phyloP scores from a whole-genome alignment of 148 eudicot species.

The Chenopodium album region DNA sequence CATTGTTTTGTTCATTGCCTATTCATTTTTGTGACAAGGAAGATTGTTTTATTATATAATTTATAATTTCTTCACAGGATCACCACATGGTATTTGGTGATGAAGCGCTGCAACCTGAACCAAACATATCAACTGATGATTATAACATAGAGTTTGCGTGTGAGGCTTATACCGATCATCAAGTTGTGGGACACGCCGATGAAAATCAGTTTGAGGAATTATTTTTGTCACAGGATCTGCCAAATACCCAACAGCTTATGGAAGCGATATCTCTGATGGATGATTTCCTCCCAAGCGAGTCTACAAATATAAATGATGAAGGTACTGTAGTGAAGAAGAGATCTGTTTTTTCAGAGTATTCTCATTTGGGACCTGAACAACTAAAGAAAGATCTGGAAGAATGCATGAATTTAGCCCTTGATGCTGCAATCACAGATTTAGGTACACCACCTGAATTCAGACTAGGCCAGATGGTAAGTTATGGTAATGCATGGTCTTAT shows the following conservation, averaged over 20 bases:
- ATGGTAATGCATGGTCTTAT: background rate
- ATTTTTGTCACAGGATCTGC: slow-evolving; percentile 47
- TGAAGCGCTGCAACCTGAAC: slow-evolving; percentile 33
- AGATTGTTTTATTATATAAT: background rate
- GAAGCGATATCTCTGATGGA: slow-evolving; percentile 74
- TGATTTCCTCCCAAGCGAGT: slow-evolving; percentile 70
- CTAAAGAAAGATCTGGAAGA: slow-evolving; percentile 77
- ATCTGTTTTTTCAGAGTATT: slow-evolving; percentile 59
- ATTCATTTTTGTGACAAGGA: background rate
- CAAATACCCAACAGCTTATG: slow-evolving; percentile 78
- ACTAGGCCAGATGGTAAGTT: slow-evolving; percentile 80
- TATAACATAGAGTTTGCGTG: too few species aligned
- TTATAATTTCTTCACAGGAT: slow-evolving; percentile 24
- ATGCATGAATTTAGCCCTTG: slow-evolving; percentile 53
- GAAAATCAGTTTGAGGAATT: slow-evolving; percentile 45
- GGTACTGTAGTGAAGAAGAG: slow-evolving; percentile 28
- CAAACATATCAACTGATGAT: slow-evolving; percentile 3
- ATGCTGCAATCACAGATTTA: slow-evolving; percentile 56
- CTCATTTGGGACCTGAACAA: slow-evolving; percentile 53
- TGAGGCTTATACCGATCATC: background rate
- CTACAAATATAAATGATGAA: slow-evolving; percentile 44
- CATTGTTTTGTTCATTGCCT: background rate
- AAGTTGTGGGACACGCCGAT: slow-evolving; percentile 26
- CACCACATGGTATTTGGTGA: slow-evolving; percentile 25
- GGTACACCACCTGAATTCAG: slow-evolving; percentile 85